Evolutionary conservation across 129 eudicot species (phyloP).

Genomic region (Calendula officinalis): DNA sequence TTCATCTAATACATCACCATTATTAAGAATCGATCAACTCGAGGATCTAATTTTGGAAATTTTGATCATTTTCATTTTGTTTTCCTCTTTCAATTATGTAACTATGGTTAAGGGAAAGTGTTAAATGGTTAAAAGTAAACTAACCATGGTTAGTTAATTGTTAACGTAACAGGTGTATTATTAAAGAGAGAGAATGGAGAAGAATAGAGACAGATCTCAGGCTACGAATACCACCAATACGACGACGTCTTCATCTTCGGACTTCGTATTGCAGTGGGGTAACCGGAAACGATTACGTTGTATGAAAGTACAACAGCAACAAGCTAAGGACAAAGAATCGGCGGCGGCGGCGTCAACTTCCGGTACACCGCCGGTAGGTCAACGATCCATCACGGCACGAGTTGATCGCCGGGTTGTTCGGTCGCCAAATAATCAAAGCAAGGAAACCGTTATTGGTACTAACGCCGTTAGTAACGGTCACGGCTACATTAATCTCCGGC

Average conservation of each 20-base stretch:
- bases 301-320: conserved; percentile 63
- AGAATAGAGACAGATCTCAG: conserved; percentile 41
- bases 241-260: conserved; percentile 47
- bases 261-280: conserved; percentile 81
- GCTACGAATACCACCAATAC: conserved; percentile 23
- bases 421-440: conserved; percentile 38
- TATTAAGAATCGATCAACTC: neutral
- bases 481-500: conserved; percentile 64
- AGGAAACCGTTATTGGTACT: conserved; percentile 8
- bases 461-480: conserved; percentile 22
- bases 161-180: conserved; percentile 44
- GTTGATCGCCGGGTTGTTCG: conserved; percentile 59
- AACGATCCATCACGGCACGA: conserved; percentile 44
- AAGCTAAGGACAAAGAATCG: conserved; percentile 21
- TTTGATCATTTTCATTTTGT: neutral
- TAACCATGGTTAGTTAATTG: conserved; percentile 42
- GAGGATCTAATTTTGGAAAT: neutral
- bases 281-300: conserved; percentile 66
- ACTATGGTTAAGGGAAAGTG: conserved; percentile 29
- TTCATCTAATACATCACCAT: neutral
- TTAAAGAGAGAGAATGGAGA: conserved; percentile 46
- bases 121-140: conserved; percentile 14
- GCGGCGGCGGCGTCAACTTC: conserved; percentile 16
- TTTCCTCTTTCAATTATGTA: neutral
- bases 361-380: conserved; percentile 36